A percentile compares a stretch with the other conserved stretches of the same genome.
Evolutionary conservation across 495 filamentous ascomycete genomes (phyloP).

Genomic region (Tuber indicum): DNA sequence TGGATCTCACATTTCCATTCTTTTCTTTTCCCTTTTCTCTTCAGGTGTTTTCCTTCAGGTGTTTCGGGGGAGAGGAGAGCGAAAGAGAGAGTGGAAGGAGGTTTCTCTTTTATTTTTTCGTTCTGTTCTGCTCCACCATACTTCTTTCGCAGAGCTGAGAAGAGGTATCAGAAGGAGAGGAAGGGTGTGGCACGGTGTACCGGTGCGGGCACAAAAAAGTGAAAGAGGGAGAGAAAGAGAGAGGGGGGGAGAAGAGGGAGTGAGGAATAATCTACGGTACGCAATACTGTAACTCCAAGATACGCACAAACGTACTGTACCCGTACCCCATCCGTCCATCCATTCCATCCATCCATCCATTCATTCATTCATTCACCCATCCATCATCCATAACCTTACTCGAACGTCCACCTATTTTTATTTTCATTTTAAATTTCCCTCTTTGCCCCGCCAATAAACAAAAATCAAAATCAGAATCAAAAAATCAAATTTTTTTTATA

Average conservation of each 20-base stretch:
- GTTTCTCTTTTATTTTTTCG: not conserved
- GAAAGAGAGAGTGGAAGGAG: not conserved
- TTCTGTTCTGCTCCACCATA: not conserved
- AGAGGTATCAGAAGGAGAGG: not conserved
- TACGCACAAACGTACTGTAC: constrained; percentile 3
- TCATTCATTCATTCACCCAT: not conserved
- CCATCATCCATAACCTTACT: constrained; percentile 4
- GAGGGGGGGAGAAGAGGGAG: not conserved
- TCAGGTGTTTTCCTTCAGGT: not conserved
- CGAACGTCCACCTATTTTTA: not conserved
- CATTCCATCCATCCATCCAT: constrained; percentile 5
- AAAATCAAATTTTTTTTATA: not conserved
- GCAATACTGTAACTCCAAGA: not conserved
- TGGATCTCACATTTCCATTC: not conserved
- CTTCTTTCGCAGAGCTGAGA: not conserved
- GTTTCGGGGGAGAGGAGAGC: not conserved
- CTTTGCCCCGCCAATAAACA: constrained; percentile 4
- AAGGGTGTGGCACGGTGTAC: not conserved
- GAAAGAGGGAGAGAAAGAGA: not conserved
- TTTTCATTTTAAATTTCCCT: not conserved
- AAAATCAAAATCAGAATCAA: not conserved
- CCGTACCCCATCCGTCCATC: constrained; percentile 6
- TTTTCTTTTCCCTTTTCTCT: not conserved
- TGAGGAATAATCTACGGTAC: constrained; percentile 5
- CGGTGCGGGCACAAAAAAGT: not conserved